These are phyloP conservation scores for Coemansia sp. DNA, from an alignment of 192 early-diverging fungal genomes.

Conservation along the genomic window DNA sequence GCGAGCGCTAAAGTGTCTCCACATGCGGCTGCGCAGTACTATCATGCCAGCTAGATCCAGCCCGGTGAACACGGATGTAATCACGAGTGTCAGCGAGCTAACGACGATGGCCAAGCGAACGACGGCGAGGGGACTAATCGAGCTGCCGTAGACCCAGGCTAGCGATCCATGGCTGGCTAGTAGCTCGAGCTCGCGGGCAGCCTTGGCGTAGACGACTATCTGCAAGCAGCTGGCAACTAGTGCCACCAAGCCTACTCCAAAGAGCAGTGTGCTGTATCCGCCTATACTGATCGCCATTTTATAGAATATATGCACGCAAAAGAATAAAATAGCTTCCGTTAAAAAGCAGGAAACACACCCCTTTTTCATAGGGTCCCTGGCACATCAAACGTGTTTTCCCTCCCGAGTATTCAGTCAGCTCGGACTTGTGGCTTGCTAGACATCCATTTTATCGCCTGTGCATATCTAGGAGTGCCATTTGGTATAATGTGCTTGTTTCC, in stretches of 20 bases:
- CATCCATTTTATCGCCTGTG: neutral
- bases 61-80: slow-evolving; percentile 12
- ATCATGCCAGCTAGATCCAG: slow-evolving; percentile 45
- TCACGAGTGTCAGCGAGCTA: slow-evolving; percentile 12
- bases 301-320: neutral
- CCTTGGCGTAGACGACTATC: slow-evolving; percentile 17
- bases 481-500: neutral
- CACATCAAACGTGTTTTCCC: too few species aligned
- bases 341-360: neutral
- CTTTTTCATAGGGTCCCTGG: neutral
- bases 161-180: neutral
- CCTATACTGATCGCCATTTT: slow-evolving; percentile 26
- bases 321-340: neutral
- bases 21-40: slow-evolving; percentile 42
- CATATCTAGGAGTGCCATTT: neutral
- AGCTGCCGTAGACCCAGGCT: neutral
- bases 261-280: slow-evolving; percentile 35
- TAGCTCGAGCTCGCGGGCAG: neutral
- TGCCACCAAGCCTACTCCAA: slow-evolving; percentile 25
- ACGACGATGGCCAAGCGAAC: slow-evolving; percentile 14
- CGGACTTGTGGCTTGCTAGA: neutral
- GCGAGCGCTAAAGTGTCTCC: slow-evolving; percentile 22
- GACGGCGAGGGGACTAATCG: slow-evolving; percentile 7
- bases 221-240: slow-evolving; percentile 26
- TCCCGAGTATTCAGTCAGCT: neutral